These are phyloP conservation scores for Tilletia setariae DNA, from an alignment of 1,284 basidiomycete genomes.

Conservation along the genomic window DNA sequence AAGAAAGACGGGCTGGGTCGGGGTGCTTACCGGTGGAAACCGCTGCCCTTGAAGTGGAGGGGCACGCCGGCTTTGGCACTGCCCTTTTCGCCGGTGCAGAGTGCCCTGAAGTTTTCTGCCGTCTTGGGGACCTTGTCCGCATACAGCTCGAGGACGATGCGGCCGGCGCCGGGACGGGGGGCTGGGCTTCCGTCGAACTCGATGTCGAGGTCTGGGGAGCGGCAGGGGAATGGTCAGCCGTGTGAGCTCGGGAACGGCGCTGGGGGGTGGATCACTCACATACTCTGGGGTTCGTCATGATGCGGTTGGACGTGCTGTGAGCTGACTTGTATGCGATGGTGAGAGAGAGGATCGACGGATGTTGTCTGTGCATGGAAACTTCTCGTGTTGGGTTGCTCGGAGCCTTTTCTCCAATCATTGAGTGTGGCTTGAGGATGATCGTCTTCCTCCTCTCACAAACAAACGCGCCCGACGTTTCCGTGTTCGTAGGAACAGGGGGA, in stretches of 20 bases:
- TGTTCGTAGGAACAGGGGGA: too few species aligned
- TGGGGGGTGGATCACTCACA: too few species aligned
- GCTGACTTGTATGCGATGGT: neutral
- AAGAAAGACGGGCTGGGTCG: slow-evolving; percentile 57
- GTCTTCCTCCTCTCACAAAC: neutral
- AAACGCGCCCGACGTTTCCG: too few species aligned
- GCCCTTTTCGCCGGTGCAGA: slow-evolving; percentile 84
- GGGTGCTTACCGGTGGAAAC: slow-evolving; percentile 34
- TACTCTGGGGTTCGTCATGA: neutral
- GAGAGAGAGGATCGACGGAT: neutral
- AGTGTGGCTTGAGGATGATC: neutral
- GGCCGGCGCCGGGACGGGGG: slow-evolving; percentile 55
- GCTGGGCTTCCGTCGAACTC: slow-evolving; percentile 30
- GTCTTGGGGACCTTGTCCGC: slow-evolving; percentile 74
- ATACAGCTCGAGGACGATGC: slow-evolving; percentile 75
- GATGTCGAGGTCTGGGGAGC: slow-evolving; percentile 38
- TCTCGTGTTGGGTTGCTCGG: neutral
- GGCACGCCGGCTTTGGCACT: slow-evolving; percentile 65
- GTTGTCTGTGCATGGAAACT: slow-evolving; percentile 7
- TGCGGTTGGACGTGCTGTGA: neutral
- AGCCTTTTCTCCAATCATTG: neutral
- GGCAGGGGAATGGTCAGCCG: neutral
- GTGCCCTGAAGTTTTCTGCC: slow-evolving; percentile 80
- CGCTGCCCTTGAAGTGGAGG: slow-evolving; percentile 72
- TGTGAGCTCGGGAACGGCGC: neutral